Conservation (phyloP, 2,329 filamentous ascomycete genomes). For the Fusarium sublunatum region DNA sequence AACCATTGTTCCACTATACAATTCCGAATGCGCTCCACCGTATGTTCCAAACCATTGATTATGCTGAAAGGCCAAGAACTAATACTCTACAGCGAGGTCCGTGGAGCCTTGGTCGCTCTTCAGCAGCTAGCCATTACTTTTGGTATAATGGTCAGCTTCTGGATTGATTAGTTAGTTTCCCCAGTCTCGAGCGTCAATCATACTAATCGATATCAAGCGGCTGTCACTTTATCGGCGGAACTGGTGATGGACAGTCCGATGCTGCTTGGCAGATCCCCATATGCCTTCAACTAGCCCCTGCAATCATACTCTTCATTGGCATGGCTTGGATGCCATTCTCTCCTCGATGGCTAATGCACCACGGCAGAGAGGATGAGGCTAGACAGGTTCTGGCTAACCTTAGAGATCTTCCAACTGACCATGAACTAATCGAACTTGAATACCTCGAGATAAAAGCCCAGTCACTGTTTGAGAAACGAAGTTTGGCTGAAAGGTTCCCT, state of each 20-base stretch:
- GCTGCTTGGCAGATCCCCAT: slow-evolving; percentile 81
- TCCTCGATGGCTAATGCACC: slow-evolving; percentile 79
- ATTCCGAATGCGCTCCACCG: slow-evolving; percentile 59
- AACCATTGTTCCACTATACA: slow-evolving; percentile 72
- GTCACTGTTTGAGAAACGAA: slow-evolving; percentile 79
- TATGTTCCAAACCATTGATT: slow-evolving; percentile 21
- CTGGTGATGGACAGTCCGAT: slow-evolving; percentile 63
- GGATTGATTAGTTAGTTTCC: slow-evolving; percentile 65
- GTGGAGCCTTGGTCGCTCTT: slow-evolving; percentile 58
- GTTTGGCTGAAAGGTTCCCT: slow-evolving; percentile 74
- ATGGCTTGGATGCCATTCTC: slow-evolving; percentile 86
- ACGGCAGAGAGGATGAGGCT: slow-evolving; percentile 75
- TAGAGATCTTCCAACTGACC: slow-evolving; percentile 68
- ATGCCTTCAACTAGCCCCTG: slow-evolving; percentile 76
- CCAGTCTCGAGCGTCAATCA: fast-evolving
- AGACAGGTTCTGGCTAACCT: slow-evolving; percentile 71
- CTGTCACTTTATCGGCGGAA: slow-evolving; percentile 74
- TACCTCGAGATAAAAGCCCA: slow-evolving; percentile 87
- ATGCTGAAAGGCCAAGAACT: background rate
- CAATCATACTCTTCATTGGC: slow-evolving; percentile 72
- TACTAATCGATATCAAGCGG: slow-evolving; percentile 51
- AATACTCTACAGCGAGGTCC: slow-evolving; percentile 46
- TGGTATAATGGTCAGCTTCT: slow-evolving; percentile 73
- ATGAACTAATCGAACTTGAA: slow-evolving; percentile 78
- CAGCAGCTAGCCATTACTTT: slow-evolving; percentile 68